Evolutionary conservation across 2,329 filamentous ascomycete species (phyloP).

Genomic region (Fusarium denticulatum): DNA sequence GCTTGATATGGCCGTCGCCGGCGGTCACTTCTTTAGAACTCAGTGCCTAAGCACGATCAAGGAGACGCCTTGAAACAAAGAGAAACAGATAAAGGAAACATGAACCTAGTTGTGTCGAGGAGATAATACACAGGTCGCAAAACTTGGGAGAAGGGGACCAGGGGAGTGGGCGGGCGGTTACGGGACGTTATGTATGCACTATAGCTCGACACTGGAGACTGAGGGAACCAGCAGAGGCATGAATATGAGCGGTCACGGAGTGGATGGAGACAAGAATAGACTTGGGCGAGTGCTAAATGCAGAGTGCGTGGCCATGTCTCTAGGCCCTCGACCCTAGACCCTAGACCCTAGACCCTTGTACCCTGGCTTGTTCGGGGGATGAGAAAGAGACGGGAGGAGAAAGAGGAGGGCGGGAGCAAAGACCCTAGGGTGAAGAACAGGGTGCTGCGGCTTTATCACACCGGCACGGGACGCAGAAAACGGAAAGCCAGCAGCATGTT

Average conservation of each 20-base stretch:
- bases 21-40: constrained; percentile 45
- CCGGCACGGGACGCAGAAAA: constrained; percentile 34
- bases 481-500: constrained; percentile 16
- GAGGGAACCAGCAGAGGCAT: constrained; percentile 35
- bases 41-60: constrained; percentile 30
- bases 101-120: constrained; percentile 48
- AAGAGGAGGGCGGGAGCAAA: constrained; percentile 32
- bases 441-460: constrained; percentile 36
- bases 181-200: constrained; percentile 60
- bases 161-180: constrained; percentile 55
- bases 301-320: constrained; percentile 29
- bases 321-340: constrained; percentile 29
- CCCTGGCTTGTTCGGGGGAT: constrained; percentile 23
- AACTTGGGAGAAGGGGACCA: constrained; percentile 51
- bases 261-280: constrained; percentile 43
- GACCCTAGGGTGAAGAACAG: constrained; percentile 13
- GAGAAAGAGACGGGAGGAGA: constrained; percentile 15
- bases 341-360: constrained; percentile 33
- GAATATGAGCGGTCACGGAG: constrained; percentile 39
- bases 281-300: constrained; percentile 28
- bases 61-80: constrained; percentile 44
- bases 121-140: constrained; percentile 52
- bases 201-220: constrained; percentile 36
- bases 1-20: constrained; percentile 51
- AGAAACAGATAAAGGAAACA: constrained; percentile 41